Evolutionary conservation across 2,329 filamentous ascomycete genomes (phyloP).

Genomic region (Incumbomyces delicatus): DNA sequence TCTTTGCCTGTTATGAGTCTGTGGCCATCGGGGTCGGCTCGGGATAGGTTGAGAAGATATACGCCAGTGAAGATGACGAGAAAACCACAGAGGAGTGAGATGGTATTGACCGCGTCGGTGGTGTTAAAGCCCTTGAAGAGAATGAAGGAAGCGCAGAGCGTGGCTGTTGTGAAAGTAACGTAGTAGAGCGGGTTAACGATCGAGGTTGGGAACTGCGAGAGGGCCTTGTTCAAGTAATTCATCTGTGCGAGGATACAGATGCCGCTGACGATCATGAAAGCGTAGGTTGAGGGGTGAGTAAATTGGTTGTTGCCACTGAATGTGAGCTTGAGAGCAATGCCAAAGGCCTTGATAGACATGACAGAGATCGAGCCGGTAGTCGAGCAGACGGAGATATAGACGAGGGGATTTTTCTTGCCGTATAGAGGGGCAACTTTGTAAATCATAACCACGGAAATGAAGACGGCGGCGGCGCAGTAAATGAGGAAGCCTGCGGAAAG

Average conservation of each 20-base stretch:
- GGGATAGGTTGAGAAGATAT: conserved; percentile 91
- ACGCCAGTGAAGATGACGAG: conserved; percentile 91
- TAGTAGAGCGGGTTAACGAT: conserved; percentile 97
- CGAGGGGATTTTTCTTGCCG: conserved; percentile 88
- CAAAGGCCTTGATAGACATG: conserved; percentile 98
- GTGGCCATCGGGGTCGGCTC: conserved; percentile 75
- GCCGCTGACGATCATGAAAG: conserved; percentile 84
- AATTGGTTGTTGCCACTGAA: conserved; percentile 93
- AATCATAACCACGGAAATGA: conserved; percentile 89
- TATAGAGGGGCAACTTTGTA: conserved; percentile 84
- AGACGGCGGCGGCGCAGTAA: conserved; percentile 68
- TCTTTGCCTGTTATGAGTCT: conserved; percentile 50
- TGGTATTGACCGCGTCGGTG: conserved; percentile 78
- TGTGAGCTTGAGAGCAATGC: conserved; percentile 92
- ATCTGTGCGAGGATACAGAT: conserved; percentile 98
- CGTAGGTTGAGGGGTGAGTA: conserved; percentile 86
- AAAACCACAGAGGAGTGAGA: conserved; percentile 87
- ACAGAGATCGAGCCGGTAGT: conserved; percentile 94
- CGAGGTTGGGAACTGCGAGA: conserved; percentile 93
- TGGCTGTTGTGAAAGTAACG: conserved; percentile 92
- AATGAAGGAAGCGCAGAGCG: conserved; percentile 88
- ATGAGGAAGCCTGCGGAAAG: conserved; percentile 64
- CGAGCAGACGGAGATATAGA: conserved; percentile 96
- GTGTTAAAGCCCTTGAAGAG: conserved; percentile 96
- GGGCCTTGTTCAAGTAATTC: conserved; percentile 99